Evolutionary conservation across 306 rosid genomes (phyloP), one percentile per base, ranked within the genome.

Genomic region (Lathyrus aphaca): DNA sequence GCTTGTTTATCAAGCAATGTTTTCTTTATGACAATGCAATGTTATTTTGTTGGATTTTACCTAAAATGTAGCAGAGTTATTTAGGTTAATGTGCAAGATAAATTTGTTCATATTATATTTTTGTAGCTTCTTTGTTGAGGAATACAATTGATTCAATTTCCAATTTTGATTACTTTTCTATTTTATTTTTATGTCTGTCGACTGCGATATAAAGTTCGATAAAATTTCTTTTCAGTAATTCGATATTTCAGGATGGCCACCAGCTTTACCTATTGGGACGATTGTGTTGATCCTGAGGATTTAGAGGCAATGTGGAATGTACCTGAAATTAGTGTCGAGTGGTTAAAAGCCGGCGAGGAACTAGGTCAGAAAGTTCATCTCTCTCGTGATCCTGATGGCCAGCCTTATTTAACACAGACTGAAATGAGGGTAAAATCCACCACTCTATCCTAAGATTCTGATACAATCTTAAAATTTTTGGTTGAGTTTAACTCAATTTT

Each of bases 371-470:
- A 82, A 78, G 85, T 93, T 77, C 98, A 90, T 61, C 85, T 93
- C 69, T 90, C 91, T 4, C 88, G 98, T 5, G 94, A 93, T 87
- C 98, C 98, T 6, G 98, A 93, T 37, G 98, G 97, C 13, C 90
- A 93, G 55, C 85, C 90, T 23, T 90, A 85, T 77, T 72, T 93
- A 80, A 93, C 98, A 49, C 97, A 88, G 71, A 90, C 88, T 2
- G 98, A 93, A 84, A 86, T 93, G 91, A 90, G 84, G 97, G 96
- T 90, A 69, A 66, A 67, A n/a, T 46, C 65, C 27, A 12, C 29
- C n/a, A 35, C 43, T 68, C 38, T 74, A 69, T 60, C 49, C 8
- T 69, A 37, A 42, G 8, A n/a, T 42, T 58, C 39, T 35, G 2
- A 7, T 35, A 35, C 39, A 1, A 35, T 35, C 39, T 35, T 7